Evolutionary conservation across 495 filamentous ascomycete species (phyloP).

Genomic region (Penicillium cinerascens): DNA sequence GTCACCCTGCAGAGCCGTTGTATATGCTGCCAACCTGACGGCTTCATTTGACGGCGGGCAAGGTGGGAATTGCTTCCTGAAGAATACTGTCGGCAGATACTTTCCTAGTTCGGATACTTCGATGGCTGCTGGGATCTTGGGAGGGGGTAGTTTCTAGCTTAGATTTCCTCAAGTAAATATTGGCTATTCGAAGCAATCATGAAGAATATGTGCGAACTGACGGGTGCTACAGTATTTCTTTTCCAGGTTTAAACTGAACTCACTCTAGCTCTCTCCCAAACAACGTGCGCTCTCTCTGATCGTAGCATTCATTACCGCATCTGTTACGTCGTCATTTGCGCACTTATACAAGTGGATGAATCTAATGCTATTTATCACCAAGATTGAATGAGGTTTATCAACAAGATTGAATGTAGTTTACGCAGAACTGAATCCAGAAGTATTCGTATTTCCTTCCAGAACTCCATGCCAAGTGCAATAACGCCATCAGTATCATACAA

Average conservation of each 20-base stretch:
- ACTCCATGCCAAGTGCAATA: neutral
- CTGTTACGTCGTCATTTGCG: too few relatives aligned
- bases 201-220: neutral
- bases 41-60: slow-evolving; percentile 7
- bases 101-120: slow-evolving; percentile 1
- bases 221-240: neutral
- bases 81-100: slow-evolving; percentile 1
- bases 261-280: too few relatives aligned
- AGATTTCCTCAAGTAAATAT: neutral
- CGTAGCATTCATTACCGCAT: too few relatives aligned
- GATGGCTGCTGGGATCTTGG: slow-evolving; percentile 2
- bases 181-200: neutral
- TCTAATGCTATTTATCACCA: too few relatives aligned
- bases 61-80: slow-evolving; percentile 10
- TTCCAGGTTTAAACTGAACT: too few relatives aligned
- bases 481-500: neutral
- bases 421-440: neutral
- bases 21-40: slow-evolving; percentile 7
- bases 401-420: too few relatives aligned
- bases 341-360: too few relatives aligned
- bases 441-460: neutral
- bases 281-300: too few relatives aligned
- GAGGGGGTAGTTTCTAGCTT: neutral
- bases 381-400: too few relatives aligned
- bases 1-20: neutral